Evolutionary conservation across 108 stramenopile species (phyloP).

Genomic region (Craspedostauros australis): DNA sequence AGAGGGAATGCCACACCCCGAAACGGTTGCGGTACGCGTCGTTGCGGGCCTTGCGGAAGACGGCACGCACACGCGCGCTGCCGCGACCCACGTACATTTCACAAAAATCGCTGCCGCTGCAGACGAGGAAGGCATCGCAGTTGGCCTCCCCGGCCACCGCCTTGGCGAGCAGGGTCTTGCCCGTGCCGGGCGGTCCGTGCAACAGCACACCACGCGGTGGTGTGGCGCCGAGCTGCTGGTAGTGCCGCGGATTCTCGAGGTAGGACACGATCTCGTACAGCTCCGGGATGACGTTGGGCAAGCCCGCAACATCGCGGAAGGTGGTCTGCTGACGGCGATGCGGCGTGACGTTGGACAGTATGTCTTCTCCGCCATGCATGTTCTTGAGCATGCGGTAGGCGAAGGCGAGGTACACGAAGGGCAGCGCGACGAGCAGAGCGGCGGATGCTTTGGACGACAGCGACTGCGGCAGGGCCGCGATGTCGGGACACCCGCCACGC

Average conservation of each 20-base stretch:
- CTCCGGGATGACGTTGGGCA: conserved; percentile 73
- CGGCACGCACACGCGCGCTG: conserved; percentile 75
- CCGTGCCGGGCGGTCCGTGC: conserved; percentile 77
- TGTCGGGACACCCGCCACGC: conserved; percentile 31
- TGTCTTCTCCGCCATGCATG: conserved; percentile 4
- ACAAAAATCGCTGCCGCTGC: conserved; percentile 78
- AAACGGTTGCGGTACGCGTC: conserved; percentile 33
- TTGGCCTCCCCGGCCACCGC: conserved; percentile 77
- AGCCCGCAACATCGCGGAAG: conserved; percentile 91
- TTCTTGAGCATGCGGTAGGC: conserved; percentile 63
- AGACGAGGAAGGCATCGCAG: conserved; percentile 64
- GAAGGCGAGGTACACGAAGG: conserved; percentile 76
- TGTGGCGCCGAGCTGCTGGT: conserved; percentile 44
- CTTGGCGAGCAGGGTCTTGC: conserved; percentile 75
- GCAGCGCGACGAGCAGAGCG: conserved; percentile 53
- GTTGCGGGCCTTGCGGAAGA: conserved; percentile 71
- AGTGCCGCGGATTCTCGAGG: conserved; percentile 47
- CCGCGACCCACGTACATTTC: conserved; percentile 87
- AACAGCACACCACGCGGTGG: conserved; percentile 74
- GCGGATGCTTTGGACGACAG: conserved; percentile 36
- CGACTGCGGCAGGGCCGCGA: conserved; percentile 56
- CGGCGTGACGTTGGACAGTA: not conserved
- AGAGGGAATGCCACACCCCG: not conserved
- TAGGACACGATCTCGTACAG: conserved; percentile 82
- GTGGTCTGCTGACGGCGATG: no score